These are phyloP conservation scores for Neurospora sp. DNA, from an alignment of 2,329 filamentous ascomycete genomes.

Conservation along the genomic window DNA sequence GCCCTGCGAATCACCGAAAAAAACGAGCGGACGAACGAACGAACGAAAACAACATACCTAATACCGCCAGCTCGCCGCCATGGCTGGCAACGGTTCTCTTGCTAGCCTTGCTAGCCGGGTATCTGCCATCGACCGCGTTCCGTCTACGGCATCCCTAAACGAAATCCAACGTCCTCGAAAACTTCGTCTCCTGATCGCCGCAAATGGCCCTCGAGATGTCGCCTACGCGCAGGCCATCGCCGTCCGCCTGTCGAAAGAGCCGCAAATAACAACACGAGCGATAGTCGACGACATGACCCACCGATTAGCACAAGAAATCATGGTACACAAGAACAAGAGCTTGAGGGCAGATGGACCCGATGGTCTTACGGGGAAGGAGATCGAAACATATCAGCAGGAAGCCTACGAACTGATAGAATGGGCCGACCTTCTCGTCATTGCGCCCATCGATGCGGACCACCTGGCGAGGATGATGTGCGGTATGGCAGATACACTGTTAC, in stretches of 20 bases:
- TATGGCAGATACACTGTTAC: slow-evolving; percentile 67
- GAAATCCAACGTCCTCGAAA: slow-evolving; percentile 31
- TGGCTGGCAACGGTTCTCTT: slow-evolving; percentile 4
- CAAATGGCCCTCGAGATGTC: slow-evolving; percentile 55
- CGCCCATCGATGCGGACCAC: slow-evolving; percentile 75
- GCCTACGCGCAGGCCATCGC: slow-evolving; percentile 58
- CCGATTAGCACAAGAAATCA: slow-evolving; percentile 52
- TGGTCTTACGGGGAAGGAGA: slow-evolving; percentile 27
- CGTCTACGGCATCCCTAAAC: slow-evolving; percentile 24
- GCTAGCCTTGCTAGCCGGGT: neutral
- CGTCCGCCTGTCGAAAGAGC: slow-evolving; percentile 55
- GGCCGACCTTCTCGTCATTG: slow-evolving; percentile 79
- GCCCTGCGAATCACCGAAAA: neutral
- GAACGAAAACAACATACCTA: neutral
- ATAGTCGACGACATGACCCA: slow-evolving; percentile 57
- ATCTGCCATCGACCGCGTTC: slow-evolving; percentile 3
- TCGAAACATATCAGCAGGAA: slow-evolving; percentile 43
- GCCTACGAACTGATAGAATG: slow-evolving; percentile 68
- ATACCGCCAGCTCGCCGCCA: neutral
- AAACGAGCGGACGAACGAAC: neutral
- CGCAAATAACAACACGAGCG: slow-evolving; percentile 50
- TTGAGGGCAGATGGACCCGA: slow-evolving; percentile 23
- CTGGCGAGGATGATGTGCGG: slow-evolving; percentile 83
- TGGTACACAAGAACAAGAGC: slow-evolving; percentile 47
- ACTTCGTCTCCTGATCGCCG: slow-evolving; percentile 53